These are phyloP conservation scores for Colletotrichum tamarilloi DNA, from an alignment of 2,329 filamentous ascomycete genomes.

Conservation along the genomic window DNA sequence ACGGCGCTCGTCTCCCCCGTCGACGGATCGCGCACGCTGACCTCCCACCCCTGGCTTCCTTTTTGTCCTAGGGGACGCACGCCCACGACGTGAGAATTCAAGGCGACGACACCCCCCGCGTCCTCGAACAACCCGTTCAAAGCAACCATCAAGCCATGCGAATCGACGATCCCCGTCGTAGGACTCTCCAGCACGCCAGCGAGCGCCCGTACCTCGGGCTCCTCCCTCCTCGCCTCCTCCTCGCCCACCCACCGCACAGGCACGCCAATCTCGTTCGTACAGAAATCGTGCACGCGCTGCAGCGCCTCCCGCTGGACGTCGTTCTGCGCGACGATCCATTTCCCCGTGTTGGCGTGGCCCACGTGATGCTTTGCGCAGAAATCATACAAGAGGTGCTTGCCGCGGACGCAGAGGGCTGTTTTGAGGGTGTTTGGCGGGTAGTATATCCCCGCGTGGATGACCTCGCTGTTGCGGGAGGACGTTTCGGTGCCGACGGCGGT, in stretches of 20 bases:
- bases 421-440: slow-evolving; percentile 82
- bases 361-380: slow-evolving; percentile 78
- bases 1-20: slow-evolving; percentile 67
- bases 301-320: slow-evolving; percentile 74
- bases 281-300: slow-evolving; percentile 61
- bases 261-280: slow-evolving; percentile 58
- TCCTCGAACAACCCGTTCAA: slow-evolving; percentile 83
- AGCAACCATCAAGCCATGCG: slow-evolving; percentile 84
- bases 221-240: slow-evolving; percentile 70
- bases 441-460: slow-evolving; percentile 96
- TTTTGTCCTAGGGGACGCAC: slow-evolving; percentile 62
- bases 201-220: slow-evolving; percentile 80
- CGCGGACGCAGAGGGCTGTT: slow-evolving; percentile 82
- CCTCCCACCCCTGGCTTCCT: slow-evolving; percentile 75
- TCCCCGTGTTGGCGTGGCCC: slow-evolving; percentile 80
- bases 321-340: slow-evolving; percentile 95
- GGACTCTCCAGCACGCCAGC: slow-evolving; percentile 84
- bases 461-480: slow-evolving; percentile 91
- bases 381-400: slow-evolving; percentile 81
- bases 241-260: slow-evolving; percentile 77
- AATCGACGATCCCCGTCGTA: slow-evolving; percentile 91
- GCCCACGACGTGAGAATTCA: slow-evolving; percentile 72
- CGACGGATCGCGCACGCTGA: slow-evolving; percentile 62
- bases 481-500: slow-evolving; percentile 83
- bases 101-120: slow-evolving; percentile 77